These are phyloP conservation scores for Fusarium penzigii DNA, from an alignment of 2,329 filamentous ascomycete genomes.

Conservation along the genomic window DNA sequence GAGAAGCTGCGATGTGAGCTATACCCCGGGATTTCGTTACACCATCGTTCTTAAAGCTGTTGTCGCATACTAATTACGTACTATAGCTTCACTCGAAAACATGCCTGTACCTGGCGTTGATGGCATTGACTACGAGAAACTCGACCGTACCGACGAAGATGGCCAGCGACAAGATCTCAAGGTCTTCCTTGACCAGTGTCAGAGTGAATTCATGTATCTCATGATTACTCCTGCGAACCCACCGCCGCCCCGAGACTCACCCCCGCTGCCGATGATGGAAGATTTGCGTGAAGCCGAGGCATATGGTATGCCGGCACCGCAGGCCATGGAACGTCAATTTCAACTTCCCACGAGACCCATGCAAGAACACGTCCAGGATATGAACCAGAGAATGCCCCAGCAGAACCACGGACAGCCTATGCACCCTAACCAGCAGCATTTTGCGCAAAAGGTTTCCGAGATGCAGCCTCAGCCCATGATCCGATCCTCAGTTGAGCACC, in stretches of 20 bases:
- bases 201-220: slow-evolving; percentile 67
- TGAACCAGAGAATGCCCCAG: slow-evolving; percentile 53
- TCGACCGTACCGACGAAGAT: slow-evolving; percentile 48
- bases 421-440: slow-evolving; percentile 40
- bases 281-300: slow-evolving; percentile 60
- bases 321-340: slow-evolving; percentile 43
- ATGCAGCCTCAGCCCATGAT: slow-evolving; percentile 52
- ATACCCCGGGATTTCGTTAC: neutral
- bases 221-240: slow-evolving; percentile 69
- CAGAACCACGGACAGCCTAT: slow-evolving; percentile 61
- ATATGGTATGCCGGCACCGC: slow-evolving; percentile 45
- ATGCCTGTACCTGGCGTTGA: slow-evolving; percentile 46
- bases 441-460: slow-evolving; percentile 37
- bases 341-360: slow-evolving; percentile 42
- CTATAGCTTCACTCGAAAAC: slow-evolving; percentile 45
- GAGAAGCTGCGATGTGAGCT: slow-evolving; percentile 56
- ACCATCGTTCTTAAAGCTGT: slow-evolving; percentile 9
- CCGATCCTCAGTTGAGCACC: slow-evolving; percentile 53
- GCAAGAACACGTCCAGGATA: slow-evolving; percentile 60
- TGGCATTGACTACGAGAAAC: slow-evolving; percentile 47
- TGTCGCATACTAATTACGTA: slow-evolving; percentile 11
- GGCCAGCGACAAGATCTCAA: slow-evolving; percentile 55
- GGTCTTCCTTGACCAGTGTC: slow-evolving; percentile 63
- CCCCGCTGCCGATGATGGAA: slow-evolving; percentile 58
- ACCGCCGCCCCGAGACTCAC: slow-evolving; percentile 63